Evolutionary conservation across 2,329 filamentous ascomycete genomes (phyloP).

Genomic region (Colletotrichum spinosum): DNA sequence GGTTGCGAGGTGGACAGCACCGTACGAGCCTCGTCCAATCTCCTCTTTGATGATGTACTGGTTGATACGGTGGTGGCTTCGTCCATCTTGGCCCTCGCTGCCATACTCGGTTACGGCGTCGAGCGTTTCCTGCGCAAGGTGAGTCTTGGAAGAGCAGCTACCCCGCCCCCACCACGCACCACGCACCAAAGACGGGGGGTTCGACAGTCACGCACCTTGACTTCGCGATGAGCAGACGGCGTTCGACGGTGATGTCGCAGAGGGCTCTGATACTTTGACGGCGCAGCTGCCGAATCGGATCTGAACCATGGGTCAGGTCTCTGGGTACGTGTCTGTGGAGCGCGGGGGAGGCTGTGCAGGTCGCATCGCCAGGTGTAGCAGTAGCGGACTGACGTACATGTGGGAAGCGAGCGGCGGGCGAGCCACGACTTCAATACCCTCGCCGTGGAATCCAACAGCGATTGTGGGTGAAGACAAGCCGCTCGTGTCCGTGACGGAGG

Average conservation of each 20-base stretch:
- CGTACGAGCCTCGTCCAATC: constrained; percentile 96
- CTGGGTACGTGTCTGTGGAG: constrained; percentile 23
- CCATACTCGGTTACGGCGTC: constrained; percentile 89
- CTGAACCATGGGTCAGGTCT: constrained; percentile 12
- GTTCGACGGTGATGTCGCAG: constrained; percentile 69
- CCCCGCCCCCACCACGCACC: constrained; percentile 29
- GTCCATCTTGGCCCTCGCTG: constrained; percentile 85
- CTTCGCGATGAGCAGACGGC: constrained; percentile 67
- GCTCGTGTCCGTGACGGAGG: constrained; percentile 17
- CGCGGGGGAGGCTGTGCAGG: constrained; percentile 39
- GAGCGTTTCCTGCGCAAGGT: constrained; percentile 78
- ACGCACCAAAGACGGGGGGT: constrained; percentile 4
- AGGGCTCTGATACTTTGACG: constrained; percentile 60
- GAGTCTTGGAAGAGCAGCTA: constrained; percentile 25
- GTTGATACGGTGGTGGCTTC: constrained; percentile 87
- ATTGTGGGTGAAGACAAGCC: constrained; percentile 36
- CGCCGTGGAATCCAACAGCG: constrained; percentile 35
- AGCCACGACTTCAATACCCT: constrained; percentile 21
- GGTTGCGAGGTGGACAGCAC: constrained; percentile 88
- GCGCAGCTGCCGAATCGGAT: constrained; percentile 37
- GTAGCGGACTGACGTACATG: constrained; percentile 52
- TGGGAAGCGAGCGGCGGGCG: constrained; percentile 51
- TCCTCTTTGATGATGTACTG: constrained; percentile 95
- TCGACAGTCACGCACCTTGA: constrained; percentile 59
- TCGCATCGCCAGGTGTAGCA: constrained; percentile 15